phyloP scores from a whole-genome alignment of 2,329 filamentous ascomycete genomes.

The Phoma sp. region DNA sequence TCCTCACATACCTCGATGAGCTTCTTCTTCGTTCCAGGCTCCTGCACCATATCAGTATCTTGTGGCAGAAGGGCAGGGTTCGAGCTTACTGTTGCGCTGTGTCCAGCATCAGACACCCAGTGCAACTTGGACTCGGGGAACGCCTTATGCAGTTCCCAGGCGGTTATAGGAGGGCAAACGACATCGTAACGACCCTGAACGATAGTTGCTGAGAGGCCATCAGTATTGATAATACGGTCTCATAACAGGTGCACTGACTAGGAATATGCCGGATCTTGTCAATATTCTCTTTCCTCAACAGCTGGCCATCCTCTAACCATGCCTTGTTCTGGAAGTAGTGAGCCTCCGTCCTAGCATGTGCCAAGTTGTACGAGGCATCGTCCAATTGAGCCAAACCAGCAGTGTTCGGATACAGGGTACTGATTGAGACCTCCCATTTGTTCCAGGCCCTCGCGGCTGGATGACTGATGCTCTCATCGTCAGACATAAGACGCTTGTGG shows the following conservation, averaged over 20 bases:
- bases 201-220: slow-evolving; percentile 36
- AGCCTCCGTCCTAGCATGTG: slow-evolving; percentile 52
- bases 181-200: slow-evolving; percentile 57
- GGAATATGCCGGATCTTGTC: slow-evolving; percentile 47
- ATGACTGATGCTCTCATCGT: slow-evolving; percentile 34
- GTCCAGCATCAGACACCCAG: slow-evolving; percentile 44
- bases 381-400: slow-evolving; percentile 32
- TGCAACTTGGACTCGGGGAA: slow-evolving; percentile 44
- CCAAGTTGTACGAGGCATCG: slow-evolving; percentile 37
- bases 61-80: not conserved
- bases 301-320: slow-evolving; percentile 52
- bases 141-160: slow-evolving; percentile 52
- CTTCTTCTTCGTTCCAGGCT: slow-evolving; percentile 35
- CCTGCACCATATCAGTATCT: slow-evolving; percentile 18
- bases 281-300: slow-evolving; percentile 44
- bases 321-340: slow-evolving; percentile 53
- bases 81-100: slow-evolving; percentile 32
- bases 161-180: slow-evolving; percentile 52
- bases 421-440: slow-evolving; percentile 44
- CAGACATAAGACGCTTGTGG: slow-evolving; percentile 49
- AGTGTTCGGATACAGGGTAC: slow-evolving; percentile 30
- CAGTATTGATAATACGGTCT: not conserved
- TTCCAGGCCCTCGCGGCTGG: slow-evolving; percentile 48
- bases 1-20: slow-evolving; percentile 33
- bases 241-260: slow-evolving; percentile 9